Evolutionary conservation across 805 yeast genomes (phyloP).

Genomic region (Tetrapisispora phaffii): DNA sequence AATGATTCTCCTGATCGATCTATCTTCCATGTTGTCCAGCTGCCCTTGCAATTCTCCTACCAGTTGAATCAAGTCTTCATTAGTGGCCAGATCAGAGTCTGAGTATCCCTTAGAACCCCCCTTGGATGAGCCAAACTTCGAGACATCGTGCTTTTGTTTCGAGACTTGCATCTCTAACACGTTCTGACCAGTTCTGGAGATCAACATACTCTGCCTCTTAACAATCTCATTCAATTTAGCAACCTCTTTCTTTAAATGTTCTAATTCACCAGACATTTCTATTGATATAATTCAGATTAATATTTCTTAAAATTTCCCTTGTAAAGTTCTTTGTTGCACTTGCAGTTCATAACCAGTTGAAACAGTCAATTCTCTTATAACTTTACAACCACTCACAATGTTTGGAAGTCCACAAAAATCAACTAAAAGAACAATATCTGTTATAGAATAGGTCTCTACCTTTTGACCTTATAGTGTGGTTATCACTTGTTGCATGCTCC

Average conservation of each 20-base stretch:
- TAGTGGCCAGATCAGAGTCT: slow-evolving; percentile 58
- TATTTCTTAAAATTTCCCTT: not conserved
- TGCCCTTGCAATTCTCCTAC: slow-evolving; percentile 89
- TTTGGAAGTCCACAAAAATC: too few species aligned
- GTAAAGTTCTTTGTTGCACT: too few species aligned
- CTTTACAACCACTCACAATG: too few species aligned
- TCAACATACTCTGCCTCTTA: slow-evolving; percentile 52
- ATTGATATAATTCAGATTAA: not conserved
- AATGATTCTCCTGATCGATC: slow-evolving; percentile 59
- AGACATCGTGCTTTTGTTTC: slow-evolving; percentile 37
- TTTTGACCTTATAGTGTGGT: not conserved
- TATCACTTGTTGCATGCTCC: not conserved
- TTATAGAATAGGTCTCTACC: too few species aligned
- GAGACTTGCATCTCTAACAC: slow-evolving; percentile 58
- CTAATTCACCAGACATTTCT: slow-evolving; percentile 13
- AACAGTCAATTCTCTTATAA: too few species aligned
- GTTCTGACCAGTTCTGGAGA: slow-evolving; percentile 73
- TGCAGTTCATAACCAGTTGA: too few species aligned
- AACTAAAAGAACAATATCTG: too few species aligned
- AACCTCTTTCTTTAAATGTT: slow-evolving; percentile 35
- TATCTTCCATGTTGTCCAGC: slow-evolving; percentile 65
- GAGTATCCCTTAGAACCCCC: slow-evolving; percentile 8
- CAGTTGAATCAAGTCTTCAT: slow-evolving; percentile 75
- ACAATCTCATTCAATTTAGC: slow-evolving; percentile 43
- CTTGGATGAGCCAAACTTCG: slow-evolving; percentile 15